phyloP scores from a whole-genome alignment of 1,139 yeast genomes.

The Geotrichum restrictum region DNA sequence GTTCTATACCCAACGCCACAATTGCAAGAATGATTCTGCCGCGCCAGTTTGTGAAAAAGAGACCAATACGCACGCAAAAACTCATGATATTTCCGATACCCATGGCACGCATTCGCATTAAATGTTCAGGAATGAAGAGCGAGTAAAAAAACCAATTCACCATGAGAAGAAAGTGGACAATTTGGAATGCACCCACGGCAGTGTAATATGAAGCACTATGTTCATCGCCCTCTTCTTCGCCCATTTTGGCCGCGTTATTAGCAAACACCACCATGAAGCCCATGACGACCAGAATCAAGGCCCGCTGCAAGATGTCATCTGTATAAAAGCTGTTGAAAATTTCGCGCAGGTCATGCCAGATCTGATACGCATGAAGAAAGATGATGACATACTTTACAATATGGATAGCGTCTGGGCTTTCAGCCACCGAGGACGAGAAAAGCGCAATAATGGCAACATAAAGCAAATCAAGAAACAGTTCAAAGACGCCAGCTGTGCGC shows the following conservation, averaged over 20 bases:
- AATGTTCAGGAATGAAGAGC: conserved; percentile 51
- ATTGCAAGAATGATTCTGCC: conserved; percentile 48
- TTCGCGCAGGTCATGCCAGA: conserved; percentile 64
- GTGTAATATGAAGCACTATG: conserved; percentile 12
- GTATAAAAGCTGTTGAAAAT: conserved; percentile 62
- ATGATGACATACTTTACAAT: conserved; percentile 50
- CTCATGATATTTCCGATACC: conserved; percentile 27
- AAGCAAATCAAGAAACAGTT: conserved; percentile 58
- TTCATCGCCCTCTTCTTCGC: conserved; percentile 35
- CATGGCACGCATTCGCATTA: conserved; percentile 50
- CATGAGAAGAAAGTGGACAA: conserved; percentile 28
- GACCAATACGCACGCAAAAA: conserved; percentile 39
- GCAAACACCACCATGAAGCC: conserved; percentile 50
- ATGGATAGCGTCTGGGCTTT: conserved; percentile 48
- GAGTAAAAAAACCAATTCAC: conserved; percentile 43
- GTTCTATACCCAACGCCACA: conserved; percentile 45
- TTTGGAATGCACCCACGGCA: conserved; percentile 30
- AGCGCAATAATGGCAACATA: conserved; percentile 65
- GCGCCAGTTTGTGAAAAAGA: conserved; percentile 44
- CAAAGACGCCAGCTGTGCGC: conserved; percentile 50
- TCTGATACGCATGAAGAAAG: conserved; percentile 58
- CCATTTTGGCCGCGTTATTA: conserved; percentile 48
- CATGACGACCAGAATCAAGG: conserved; percentile 54
- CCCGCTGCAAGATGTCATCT: conserved; percentile 56
- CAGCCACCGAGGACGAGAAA: conserved; percentile 54